Base-by-base conservation (phyloP, 495 filamentous ascomycete species). In the Symbiotaphrina buchneri region DNA sequence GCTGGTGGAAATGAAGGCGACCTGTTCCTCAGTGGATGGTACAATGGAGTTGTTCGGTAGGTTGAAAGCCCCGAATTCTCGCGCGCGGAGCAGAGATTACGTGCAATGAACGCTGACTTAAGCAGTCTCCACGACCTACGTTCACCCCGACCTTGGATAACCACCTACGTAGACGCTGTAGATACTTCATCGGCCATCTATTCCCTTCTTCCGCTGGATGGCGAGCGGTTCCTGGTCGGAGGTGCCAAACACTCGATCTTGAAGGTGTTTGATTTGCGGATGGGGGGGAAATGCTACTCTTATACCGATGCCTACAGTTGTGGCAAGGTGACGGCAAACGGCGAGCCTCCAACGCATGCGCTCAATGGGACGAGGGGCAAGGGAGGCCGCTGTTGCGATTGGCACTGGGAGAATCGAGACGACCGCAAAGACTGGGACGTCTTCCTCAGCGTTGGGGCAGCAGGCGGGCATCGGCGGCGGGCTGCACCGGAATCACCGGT, bases 101-200 rank as follows among this genome's bases (percentile, higher is more conserved):
- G 25, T 32, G 8, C 23, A 31, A 6, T 13, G 5, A 22, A 25
- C 32, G 24, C 32, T 14, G 7, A 34, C 26, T 14, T 27, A 5
- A 6, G 17, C 11, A 63, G 71, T 44, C 65, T 76, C n/a, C 70
- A 78, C 44, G 72, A 78, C 45, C 47, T 76, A 24, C 67, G 72
- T 21, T 64, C 68, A 1, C 45, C 55, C 8, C 41, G 44, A 3
- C 41, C 52, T 11, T 58, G 46, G 39, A 57, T 63, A 27, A 38
- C 46, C n/a, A 45, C 40, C 10, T 75, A 70, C 43, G 36, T 37
- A 36, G 70, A 76, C 41, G 45, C 54, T 6, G 59, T 65, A 4
- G 68, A 75, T 41, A 46, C 53, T 17, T 56, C 52, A 14, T 47
- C 51, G 7, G 49, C 63, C 1, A 58, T 74, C 10, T 76, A 72